Base-by-base conservation (phyloP, 1,139 yeast genomes). In the Spencermartinsiella ligniputridi region DNA sequence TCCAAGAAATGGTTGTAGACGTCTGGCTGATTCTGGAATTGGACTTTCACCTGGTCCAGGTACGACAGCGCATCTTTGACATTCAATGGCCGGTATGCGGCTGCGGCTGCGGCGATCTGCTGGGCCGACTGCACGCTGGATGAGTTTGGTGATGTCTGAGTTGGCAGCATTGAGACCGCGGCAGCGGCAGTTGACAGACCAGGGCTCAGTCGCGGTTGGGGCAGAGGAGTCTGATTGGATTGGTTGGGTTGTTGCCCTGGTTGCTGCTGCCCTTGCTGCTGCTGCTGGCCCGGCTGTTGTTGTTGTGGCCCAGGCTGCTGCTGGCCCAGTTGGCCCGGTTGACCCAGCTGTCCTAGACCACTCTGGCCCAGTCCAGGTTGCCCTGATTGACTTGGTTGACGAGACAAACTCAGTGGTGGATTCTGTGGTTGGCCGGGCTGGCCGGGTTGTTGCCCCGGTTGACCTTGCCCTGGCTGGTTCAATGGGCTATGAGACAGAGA, bases 41-140 rank as follows among this genome's bases (percentile, higher is more conserved):
- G 97, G 45, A 84, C 79, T 64, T 94, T 94, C 49, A 92, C 98
- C 67, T 89, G 96, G 63, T 94, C 98, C 56, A 92, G 75, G 62
- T 94, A 92, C 9, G 96, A 83, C 53, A 92, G 73, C 2, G 99
- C 99, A 66, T 92, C 99, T 61, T 88, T 89, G 43, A 94, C 97
- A 59, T 92, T 94, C 57, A 92, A 72, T 2, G 97, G 96, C 54
- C 97, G 77, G 67, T 88, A 89, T 61, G 71, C 76, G 57, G 64
- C 60, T 11, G 58, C 56, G 9, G 54, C 53, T 5, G 32, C 32
- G 15, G 52, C 55, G 27, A 56, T 48, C 41, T 56, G 60, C 42
- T 56, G 61, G 18, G 58, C 62, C n/a, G 53, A 52, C 37, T 27
- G 32, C 24, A 46, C 32, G 2, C 45, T 18, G 47, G 42, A 50